Conservation (phyloP, 2,329 filamentous ascomycete genomes). For the Sporothrix sp. region DNA sequence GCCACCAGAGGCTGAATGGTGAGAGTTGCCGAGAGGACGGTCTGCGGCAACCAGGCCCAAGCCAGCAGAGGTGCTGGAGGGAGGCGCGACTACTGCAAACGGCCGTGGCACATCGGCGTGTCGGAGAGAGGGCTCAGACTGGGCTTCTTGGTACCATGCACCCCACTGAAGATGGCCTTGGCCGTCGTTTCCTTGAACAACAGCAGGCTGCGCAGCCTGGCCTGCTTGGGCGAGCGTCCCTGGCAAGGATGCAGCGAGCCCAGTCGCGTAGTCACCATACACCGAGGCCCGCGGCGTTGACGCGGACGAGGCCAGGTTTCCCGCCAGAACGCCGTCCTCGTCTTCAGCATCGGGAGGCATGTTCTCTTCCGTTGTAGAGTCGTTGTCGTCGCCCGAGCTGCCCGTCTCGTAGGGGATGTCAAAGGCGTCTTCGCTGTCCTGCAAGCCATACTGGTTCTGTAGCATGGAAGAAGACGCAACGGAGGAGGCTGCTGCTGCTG, state of each 20-base stretch:
- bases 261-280: conserved; percentile 20
- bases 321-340: not conserved
- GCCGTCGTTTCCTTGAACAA: conserved; percentile 19
- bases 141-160: conserved; percentile 24
- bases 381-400: conserved; percentile 28
- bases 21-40: conserved; percentile 10
- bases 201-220: conserved; percentile 25
- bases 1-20: conserved; percentile 18
- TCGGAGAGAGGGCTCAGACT: conserved; percentile 29
- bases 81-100: not conserved
- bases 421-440: conserved; percentile 47
- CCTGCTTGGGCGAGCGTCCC: not conserved
- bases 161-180: conserved; percentile 25
- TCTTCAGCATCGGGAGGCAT: not conserved
- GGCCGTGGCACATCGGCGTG: not conserved
- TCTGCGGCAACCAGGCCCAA: not conserved
- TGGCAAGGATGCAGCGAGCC: not conserved
- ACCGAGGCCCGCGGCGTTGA: conserved; percentile 47
- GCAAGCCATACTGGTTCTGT: conserved; percentile 27
- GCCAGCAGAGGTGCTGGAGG: not conserved
- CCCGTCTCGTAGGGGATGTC: conserved; percentile 46
- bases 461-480: conserved; percentile 26
- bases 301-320: conserved; percentile 25
- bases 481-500: conserved; percentile 26
- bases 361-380: conserved; percentile 16